A percentile compares a stretch with the other conserved stretches of the same genome.
Evolutionary conservation across 768 basidiomycete genomes (phyloP).

Genomic region (Chalciporus pseudorubinellus): DNA sequence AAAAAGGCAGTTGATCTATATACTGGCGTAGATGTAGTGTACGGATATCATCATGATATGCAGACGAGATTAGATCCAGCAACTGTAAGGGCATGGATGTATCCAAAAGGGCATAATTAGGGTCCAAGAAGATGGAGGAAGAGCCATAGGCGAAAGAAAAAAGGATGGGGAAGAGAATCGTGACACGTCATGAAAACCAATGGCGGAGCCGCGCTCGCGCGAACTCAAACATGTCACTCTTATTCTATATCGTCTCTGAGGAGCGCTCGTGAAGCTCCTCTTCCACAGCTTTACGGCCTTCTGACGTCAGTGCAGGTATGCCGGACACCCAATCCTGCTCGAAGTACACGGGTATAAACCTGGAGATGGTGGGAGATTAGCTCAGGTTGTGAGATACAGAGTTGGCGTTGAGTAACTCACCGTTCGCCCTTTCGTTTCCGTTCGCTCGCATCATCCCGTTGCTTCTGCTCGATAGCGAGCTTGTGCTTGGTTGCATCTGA

Average conservation of each 20-base stretch:
- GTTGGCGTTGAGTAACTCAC: slow-evolving; percentile 48
- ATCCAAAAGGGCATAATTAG: slow-evolving; percentile 1
- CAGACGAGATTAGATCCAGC: slow-evolving; percentile 10
- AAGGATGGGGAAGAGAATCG: slow-evolving; percentile 1
- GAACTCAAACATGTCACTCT: background rate
- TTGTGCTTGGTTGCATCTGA: slow-evolving; percentile 91
- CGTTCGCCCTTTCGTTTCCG: slow-evolving; percentile 75
- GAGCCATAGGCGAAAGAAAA: background rate
- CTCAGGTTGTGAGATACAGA: background rate
- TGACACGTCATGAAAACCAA: slow-evolving; percentile 11
- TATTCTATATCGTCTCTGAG: slow-evolving; percentile 15
- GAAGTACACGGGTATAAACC: slow-evolving; percentile 77
- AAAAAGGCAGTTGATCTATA: slow-evolving; percentile 11
- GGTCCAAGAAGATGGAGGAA: slow-evolving; percentile 7
- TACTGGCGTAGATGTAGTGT: slow-evolving; percentile 17
- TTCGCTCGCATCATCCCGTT: slow-evolving; percentile 86
- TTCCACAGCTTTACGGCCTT: slow-evolving; percentile 68
- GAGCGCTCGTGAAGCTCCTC: slow-evolving; percentile 51
- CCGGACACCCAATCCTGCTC: slow-evolving; percentile 67
- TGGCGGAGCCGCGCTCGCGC: background rate
- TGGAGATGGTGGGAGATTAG: slow-evolving; percentile 20
- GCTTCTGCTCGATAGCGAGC: slow-evolving; percentile 87
- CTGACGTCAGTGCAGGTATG: slow-evolving; percentile 62
- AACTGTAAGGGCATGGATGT: background rate
- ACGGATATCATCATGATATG: slow-evolving; percentile 29